These are phyloP conservation scores for Sporisorium iseilematis-ciliati DNA, from an alignment of 1,284 basidiomycete genomes.

Conservation along the genomic window DNA sequence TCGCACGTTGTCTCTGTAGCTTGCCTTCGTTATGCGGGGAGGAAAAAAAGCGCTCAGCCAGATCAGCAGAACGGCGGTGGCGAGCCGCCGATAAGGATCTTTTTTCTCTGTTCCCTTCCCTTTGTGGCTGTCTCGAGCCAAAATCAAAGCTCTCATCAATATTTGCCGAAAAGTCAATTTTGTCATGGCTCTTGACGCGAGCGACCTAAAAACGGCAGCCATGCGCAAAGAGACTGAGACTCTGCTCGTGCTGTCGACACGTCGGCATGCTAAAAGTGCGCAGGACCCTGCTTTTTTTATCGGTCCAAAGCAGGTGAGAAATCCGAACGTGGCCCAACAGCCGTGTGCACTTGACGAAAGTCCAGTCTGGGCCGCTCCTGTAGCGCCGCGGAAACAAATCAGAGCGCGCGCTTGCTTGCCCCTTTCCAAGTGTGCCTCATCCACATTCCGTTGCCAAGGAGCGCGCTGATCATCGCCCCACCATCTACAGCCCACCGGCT, in stretches of 20 bases:
- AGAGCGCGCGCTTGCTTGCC: too few species aligned
- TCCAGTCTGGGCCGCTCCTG: slow-evolving; percentile 16
- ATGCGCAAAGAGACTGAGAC: neutral
- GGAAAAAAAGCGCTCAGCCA: too few species aligned
- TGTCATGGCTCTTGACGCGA: slow-evolving; percentile 19
- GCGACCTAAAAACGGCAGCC: neutral
- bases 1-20: too few species aligned
- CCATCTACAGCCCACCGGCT: too few species aligned
- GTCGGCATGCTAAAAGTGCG: slow-evolving; percentile 15
- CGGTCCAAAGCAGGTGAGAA: slow-evolving; percentile 7
- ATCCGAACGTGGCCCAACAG: slow-evolving; percentile 13
- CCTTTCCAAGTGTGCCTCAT: slow-evolving; percentile 1
- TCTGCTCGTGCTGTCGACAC: neutral
- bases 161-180: slow-evolving; percentile 25
- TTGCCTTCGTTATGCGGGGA: too few species aligned
- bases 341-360: neutral
- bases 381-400: slow-evolving; percentile 29
- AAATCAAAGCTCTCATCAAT: neutral
- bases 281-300: slow-evolving; percentile 34
- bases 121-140: neutral
- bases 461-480: neutral
- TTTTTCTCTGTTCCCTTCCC: neutral
- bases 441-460: neutral
- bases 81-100: too few species aligned
- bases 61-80: too few species aligned